Evolutionary conservation across 2,329 filamentous ascomycete species (phyloP).

Genomic region (Aspergillus sp.): DNA sequence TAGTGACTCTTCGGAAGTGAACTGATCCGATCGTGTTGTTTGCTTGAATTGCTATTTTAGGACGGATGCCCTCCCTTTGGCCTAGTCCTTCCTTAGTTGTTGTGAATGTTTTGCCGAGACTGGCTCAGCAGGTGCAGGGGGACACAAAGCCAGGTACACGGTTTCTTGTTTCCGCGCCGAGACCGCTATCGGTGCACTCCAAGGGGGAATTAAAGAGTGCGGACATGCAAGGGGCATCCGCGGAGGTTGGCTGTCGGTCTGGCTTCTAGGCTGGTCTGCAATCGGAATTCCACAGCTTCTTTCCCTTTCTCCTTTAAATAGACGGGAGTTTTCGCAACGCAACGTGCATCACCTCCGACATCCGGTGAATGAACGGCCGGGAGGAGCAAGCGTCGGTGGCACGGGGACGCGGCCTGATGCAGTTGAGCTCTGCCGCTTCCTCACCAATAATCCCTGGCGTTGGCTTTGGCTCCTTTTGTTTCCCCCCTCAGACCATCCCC

Average conservation of each 20-base stretch:
- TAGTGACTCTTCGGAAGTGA: conserved; percentile 37
- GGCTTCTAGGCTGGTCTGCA: neutral
- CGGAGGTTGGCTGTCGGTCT: neutral
- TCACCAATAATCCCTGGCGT: neutral
- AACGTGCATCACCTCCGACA: neutral
- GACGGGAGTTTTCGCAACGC: neutral
- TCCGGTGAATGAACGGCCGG: neutral
- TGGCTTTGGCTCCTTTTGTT: neutral
- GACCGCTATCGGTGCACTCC: neutral
- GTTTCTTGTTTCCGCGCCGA: neutral
- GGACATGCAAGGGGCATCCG: neutral
- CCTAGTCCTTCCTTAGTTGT: neutral
- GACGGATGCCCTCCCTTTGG: neutral
- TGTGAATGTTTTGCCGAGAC: neutral
- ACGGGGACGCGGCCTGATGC: conserved; percentile 3
- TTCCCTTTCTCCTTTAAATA: neutral
- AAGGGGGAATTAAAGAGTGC: neutral
- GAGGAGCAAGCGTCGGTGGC: neutral
- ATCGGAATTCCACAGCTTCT: neutral
- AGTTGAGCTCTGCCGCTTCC: conserved; percentile 1
- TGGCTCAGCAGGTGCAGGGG: neutral
- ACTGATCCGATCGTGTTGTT: neutral
- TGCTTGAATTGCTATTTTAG: neutral
- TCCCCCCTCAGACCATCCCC: neutral
- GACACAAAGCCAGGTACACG: neutral